These are phyloP conservation scores for Paramecium sexaurelia DNA, from an alignment of 73 alveolate genomes.

Conservation along the genomic window DNA sequence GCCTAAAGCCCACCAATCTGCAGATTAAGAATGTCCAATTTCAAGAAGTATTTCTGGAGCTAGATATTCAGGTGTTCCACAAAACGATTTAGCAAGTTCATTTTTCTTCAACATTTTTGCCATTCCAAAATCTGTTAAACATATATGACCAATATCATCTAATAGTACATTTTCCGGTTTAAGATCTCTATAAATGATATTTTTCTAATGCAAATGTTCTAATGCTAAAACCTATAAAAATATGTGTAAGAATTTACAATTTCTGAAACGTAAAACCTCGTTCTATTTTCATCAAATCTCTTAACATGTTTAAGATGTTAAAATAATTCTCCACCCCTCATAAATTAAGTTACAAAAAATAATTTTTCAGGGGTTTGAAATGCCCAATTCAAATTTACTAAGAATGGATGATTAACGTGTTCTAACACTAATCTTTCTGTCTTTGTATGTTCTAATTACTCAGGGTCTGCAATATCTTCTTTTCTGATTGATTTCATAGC, in stretches of 20 bases:
- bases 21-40: conserved; percentile 76
- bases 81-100: conserved; percentile 78
- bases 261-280: conserved; percentile 82
- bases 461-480: conserved; percentile 90
- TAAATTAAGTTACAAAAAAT: conserved; percentile 89
- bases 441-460: conserved; percentile 88
- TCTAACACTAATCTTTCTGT: conserved; percentile 89
- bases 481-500: conserved; percentile 86
- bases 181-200: conserved; percentile 82
- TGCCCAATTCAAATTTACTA: conserved; percentile 83
- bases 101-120: conserved; percentile 74
- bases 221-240: conserved; percentile 70
- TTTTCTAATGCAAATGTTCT: conserved; percentile 78
- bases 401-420: conserved; percentile 91
- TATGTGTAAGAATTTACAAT: conserved; percentile 35
- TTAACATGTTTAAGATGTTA: conserved; percentile 79
- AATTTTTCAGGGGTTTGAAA: conserved; percentile 84
- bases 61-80: conserved; percentile 88
- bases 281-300: conserved; percentile 77
- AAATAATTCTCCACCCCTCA: conserved; percentile 89
- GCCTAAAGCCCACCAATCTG: conserved; percentile 87
- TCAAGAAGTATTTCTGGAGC: conserved; percentile 85
- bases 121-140: conserved; percentile 88
- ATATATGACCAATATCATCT: conserved; percentile 86
- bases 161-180: conserved; percentile 86